A percentile compares a stretch with the other conserved stretches of the same genome.
These are phyloP conservation scores for Colletotrichum higginsianum DNA, from an alignment of 2,329 filamentous ascomycete species.

Conservation along the genomic window DNA sequence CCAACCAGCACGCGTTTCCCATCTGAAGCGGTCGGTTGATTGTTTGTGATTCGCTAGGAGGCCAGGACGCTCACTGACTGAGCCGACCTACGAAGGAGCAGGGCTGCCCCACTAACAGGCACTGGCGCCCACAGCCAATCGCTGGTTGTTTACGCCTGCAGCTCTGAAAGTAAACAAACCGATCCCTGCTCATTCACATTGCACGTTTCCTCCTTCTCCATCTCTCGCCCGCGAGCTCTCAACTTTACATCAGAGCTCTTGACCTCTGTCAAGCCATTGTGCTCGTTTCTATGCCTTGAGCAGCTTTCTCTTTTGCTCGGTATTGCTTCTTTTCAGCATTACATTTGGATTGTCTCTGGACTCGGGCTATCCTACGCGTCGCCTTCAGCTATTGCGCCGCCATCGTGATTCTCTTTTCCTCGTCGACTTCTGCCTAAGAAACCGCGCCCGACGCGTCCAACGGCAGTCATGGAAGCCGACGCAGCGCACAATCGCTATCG, in stretches of 20 bases:
- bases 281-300: constrained; percentile 36
- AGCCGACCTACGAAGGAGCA: constrained; percentile 1
- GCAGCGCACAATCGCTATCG: constrained; percentile 57
- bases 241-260: constrained; percentile 24
- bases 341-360: constrained; percentile 11
- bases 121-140: constrained; percentile 26
- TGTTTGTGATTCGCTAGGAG: constrained; percentile 27
- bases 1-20: constrained; percentile 31
- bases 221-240: constrained; percentile 19
- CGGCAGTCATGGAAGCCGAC: constrained; percentile 58
- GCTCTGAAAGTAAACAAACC: constrained; percentile 42
- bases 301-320: constrained; percentile 34
- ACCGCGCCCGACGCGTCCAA: constrained; percentile 39
- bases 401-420: constrained; percentile 32
- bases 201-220: constrained; percentile 36
- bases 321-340: constrained; percentile 41
- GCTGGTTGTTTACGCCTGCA: constrained; percentile 42
- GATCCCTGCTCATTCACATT: constrained; percentile 36
- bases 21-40: not conserved
- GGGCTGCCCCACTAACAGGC: constrained; percentile 34
- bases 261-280: constrained; percentile 33
- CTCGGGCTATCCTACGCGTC: constrained; percentile 30
- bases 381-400: constrained; percentile 13
- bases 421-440: constrained; percentile 32
- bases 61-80: constrained; percentile 20